Conservation (phyloP, 768 basidiomycete species). For the Cystofilobasidium ferigula region DNA sequence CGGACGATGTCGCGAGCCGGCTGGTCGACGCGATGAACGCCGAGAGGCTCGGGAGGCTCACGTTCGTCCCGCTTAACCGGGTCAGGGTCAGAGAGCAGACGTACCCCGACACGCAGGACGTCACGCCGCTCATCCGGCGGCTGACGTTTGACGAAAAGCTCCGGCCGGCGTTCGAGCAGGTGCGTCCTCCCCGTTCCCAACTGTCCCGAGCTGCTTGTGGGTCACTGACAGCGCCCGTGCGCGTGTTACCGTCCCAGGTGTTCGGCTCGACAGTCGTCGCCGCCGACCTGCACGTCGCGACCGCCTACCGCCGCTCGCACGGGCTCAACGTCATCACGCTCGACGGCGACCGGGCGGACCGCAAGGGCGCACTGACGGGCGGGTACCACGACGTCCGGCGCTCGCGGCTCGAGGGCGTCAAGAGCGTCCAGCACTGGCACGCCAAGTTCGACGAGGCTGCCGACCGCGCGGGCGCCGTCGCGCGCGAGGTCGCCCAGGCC, state of each 20-base stretch:
- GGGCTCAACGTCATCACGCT: constrained; percentile 93
- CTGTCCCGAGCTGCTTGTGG: background rate
- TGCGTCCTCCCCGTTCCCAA: constrained; percentile 20
- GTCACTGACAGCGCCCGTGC: no score
- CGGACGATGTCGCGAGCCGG: constrained; percentile 79
- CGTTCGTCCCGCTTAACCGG: constrained; percentile 96
- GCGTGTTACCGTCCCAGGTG: constrained; percentile 41
- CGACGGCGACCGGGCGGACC: constrained; percentile 93
- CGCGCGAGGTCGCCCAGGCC: constrained; percentile 52
- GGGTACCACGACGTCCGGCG: constrained; percentile 88
- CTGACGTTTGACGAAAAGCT: constrained; percentile 61
- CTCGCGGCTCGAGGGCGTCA: constrained; percentile 79
- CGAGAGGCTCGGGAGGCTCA: constrained; percentile 87
- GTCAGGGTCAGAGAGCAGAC: constrained; percentile 67
- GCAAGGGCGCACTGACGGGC: constrained; percentile 89
- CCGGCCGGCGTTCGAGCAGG: constrained; percentile 78
- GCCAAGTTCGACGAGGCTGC: constrained; percentile 58
- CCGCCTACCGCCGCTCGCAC: constrained; percentile 87
- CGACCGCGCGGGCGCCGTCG: constrained; percentile 59
- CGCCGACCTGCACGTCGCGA: constrained; percentile 78
- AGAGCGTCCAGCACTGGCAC: constrained; percentile 63
- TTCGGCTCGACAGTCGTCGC: constrained; percentile 97
- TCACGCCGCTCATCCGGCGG: constrained; percentile 51
- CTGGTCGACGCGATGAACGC: constrained; percentile 89
- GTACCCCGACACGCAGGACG: constrained; percentile 40